phyloP scores from a whole-genome alignment of 495 filamentous ascomycete species.

The Letharia lupina region DNA sequence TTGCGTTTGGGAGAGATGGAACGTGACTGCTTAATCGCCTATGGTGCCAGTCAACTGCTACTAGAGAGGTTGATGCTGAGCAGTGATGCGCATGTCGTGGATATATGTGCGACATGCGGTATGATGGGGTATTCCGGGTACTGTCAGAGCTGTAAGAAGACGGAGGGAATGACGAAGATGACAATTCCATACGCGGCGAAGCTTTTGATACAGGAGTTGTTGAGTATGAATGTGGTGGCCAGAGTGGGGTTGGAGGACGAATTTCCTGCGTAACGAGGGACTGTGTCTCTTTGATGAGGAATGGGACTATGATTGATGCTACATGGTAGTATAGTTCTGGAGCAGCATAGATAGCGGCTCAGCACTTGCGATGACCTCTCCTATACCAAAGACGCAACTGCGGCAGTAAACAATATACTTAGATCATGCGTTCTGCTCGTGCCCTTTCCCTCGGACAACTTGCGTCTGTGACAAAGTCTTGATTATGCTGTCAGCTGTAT shows the following conservation, averaged over 20 bases:
- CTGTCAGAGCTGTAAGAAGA: conserved; percentile 84
- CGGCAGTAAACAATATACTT: background rate
- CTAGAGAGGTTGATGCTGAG: conserved; percentile 92
- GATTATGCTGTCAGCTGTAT: background rate
- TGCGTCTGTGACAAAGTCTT: background rate
- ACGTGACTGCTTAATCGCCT: conserved; percentile 92
- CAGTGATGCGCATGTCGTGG: conserved; percentile 80
- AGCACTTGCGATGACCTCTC: background rate
- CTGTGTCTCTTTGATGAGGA: background rate
- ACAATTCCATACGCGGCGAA: conserved; percentile 99
- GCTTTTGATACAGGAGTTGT: conserved; percentile 87
- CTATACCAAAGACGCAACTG: background rate
- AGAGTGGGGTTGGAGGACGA: conserved; percentile 81
- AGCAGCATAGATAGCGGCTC: background rate
- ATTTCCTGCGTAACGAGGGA: conserved; percentile 51
- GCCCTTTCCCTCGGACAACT: background rate
- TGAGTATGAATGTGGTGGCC: conserved; percentile 95
- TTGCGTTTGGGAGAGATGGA: conserved; percentile 98
- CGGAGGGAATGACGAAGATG: conserved; percentile 73
- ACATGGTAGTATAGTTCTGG: background rate
- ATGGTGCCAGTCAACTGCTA: conserved; percentile 85
- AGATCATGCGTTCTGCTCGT: background rate
- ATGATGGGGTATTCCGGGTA: conserved; percentile 91
- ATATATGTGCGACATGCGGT: conserved; percentile 87
- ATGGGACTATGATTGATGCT: background rate